Percentiles rank a stretch among this genome's conserved stretches.
These are phyloP conservation scores for Tremella mesenterica DNA, from an alignment of 768 basidiomycete species.

Conservation along the genomic window DNA sequence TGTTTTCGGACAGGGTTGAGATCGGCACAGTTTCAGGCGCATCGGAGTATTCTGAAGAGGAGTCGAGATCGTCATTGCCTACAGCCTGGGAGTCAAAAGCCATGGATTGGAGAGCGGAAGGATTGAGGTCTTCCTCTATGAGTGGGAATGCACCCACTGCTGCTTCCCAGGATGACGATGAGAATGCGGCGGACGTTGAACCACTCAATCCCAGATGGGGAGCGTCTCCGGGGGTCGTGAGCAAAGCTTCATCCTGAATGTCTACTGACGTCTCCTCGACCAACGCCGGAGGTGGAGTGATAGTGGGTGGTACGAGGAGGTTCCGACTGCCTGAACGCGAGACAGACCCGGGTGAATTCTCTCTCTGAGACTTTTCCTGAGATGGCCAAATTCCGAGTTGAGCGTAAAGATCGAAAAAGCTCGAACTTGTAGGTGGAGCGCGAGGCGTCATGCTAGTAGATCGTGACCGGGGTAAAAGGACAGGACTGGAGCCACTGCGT, in stretches of 20 bases:
- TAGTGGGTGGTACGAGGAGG: not conserved
- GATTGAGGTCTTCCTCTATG: conserved; percentile 15
- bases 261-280: not conserved
- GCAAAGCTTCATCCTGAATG: not conserved
- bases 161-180: conserved; percentile 28
- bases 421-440: conserved; percentile 35
- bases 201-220: not conserved
- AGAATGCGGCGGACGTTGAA: conserved; percentile 13
- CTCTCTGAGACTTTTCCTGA: conserved; percentile 17
- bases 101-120: too few species aligned
- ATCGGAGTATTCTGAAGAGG: too few species aligned
- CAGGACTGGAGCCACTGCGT: conserved; percentile 12
- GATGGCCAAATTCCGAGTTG: conserved; percentile 42
- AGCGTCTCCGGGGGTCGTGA: not conserved
- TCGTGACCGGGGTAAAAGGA: conserved; percentile 30
- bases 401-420: conserved; percentile 41
- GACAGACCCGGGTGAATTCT: too few species aligned
- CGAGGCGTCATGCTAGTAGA: conserved; percentile 38
- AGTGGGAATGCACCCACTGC: conserved; percentile 28
- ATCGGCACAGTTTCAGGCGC: too few species aligned
- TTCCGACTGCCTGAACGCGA: not conserved
- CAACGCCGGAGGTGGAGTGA: not conserved
- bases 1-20: too few species aligned
- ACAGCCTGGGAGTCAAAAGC: too few species aligned
- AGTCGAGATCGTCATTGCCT: too few species aligned